Conservation (phyloP, 2,329 filamentous ascomycete species). For the Fusarium proliferatum region DNA sequence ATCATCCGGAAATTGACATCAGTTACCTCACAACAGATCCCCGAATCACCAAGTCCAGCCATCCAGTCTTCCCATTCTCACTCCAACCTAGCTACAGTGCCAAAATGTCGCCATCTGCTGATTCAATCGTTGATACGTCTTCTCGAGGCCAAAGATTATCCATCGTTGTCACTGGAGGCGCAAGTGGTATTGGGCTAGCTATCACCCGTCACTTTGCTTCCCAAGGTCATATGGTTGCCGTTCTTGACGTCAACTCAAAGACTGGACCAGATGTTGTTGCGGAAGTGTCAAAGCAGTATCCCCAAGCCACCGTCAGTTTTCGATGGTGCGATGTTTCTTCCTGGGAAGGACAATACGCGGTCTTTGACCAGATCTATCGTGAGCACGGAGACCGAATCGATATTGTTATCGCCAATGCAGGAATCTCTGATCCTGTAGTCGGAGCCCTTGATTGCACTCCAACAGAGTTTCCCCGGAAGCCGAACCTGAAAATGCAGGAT, state of each 20-base stretch:
- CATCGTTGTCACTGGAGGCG: not conserved
- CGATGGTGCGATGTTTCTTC: slow-evolving; percentile 2
- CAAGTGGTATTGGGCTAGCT: not conserved
- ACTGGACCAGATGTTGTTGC: not conserved
- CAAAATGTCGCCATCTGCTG: not conserved
- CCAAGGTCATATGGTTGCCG: not conserved
- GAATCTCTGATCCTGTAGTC: slow-evolving; percentile 3
- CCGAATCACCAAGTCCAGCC: not conserved
- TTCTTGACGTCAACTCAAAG: not conserved
- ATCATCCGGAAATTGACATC: accelerated
- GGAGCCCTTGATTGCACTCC: not conserved
- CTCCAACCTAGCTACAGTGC: accelerated
- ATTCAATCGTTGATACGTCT: not conserved
- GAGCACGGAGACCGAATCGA: not conserved
- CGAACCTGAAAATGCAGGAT: not conserved
- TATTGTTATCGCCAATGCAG: not conserved
- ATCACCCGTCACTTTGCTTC: not conserved
- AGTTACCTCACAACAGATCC: no score
- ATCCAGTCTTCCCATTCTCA: not conserved
- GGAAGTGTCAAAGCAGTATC: not conserved
- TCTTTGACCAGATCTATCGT: not conserved
- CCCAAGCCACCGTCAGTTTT: not conserved
- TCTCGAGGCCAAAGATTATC: not conserved
- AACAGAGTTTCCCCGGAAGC: not conserved
- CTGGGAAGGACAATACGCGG: not conserved